phyloP scores from a whole-genome alignment of 2,329 filamentous ascomycete species.

The Aspergillus bombycis region DNA sequence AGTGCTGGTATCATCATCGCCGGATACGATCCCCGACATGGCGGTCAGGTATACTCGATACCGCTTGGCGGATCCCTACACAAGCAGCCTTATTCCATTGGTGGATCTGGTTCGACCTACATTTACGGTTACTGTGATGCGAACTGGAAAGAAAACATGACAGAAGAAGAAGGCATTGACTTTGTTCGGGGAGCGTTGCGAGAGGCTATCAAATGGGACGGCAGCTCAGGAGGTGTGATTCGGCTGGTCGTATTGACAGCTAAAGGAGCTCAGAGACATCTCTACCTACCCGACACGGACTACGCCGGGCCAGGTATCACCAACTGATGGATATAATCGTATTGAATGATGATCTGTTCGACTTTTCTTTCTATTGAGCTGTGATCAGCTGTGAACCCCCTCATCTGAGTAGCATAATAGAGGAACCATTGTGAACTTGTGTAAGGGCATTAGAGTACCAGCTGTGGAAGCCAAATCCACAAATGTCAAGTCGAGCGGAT shows the following conservation, averaged over 20 bases:
- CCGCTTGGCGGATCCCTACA: conserved; percentile 94
- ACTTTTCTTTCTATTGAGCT: conserved; percentile 16
- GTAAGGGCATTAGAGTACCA: not conserved
- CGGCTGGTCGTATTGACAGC: conserved; percentile 94
- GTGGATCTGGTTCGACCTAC: conserved; percentile 95
- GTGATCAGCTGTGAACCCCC: not conserved
- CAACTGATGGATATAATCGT: conserved; percentile 24
- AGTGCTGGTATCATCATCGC: conserved; percentile 97
- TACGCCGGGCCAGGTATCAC: conserved; percentile 73
- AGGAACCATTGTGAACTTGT: not conserved
- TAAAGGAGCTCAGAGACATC: conserved; percentile 85
- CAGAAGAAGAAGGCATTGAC: conserved; percentile 81
- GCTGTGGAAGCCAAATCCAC: not conserved
- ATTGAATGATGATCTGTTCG: conserved; percentile 17
- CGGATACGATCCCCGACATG: conserved; percentile 94
- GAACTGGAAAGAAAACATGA: conserved; percentile 95
- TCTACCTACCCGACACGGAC: conserved; percentile 91
- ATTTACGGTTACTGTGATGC: conserved; percentile 99
- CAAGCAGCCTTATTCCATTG: conserved; percentile 95
- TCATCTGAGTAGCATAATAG: conserved; percentile 18
- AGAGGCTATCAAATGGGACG: conserved; percentile 99
- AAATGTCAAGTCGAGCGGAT: not conserved
- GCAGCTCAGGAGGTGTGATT: conserved; percentile 96
- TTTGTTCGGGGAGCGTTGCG: conserved; percentile 91
- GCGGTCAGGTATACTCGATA: conserved; percentile 96